Percentiles rank a stretch among this genome's conserved stretches.
These are phyloP conservation scores for Ramalina peruviana DNA, from an alignment of 495 filamentous ascomycete species.

Conservation along the genomic window DNA sequence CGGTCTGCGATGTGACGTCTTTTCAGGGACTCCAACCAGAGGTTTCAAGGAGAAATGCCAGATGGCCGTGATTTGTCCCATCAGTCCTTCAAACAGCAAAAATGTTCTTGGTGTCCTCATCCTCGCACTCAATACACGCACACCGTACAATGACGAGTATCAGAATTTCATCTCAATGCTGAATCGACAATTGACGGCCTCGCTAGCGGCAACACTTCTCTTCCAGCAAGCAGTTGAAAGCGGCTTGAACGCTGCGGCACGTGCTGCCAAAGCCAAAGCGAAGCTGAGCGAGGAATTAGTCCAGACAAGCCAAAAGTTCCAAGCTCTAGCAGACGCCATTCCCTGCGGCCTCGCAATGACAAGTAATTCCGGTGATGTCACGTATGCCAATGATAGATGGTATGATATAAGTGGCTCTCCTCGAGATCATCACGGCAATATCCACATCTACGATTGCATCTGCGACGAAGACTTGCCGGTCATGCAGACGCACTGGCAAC, in stretches of 20 bases:
- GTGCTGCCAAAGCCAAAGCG: slow-evolving; percentile 50
- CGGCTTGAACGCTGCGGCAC: slow-evolving; percentile 49
- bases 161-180: slow-evolving; percentile 53
- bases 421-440: too few species aligned
- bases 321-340: too few species aligned
- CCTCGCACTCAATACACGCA: slow-evolving; percentile 52
- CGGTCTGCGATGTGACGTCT: slow-evolving; percentile 39
- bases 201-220: slow-evolving; percentile 54
- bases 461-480: too few species aligned
- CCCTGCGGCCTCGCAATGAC: too few species aligned
- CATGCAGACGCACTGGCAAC: too few species aligned
- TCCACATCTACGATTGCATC: too few species aligned
- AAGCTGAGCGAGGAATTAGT: slow-evolving; percentile 53
- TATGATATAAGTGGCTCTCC: too few species aligned
- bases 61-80: slow-evolving; percentile 53
- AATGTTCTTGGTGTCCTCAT: slow-evolving; percentile 53
- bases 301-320: slow-evolving; percentile 20
- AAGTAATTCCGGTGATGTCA: too few species aligned
- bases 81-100: slow-evolving; percentile 52
- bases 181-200: slow-evolving; percentile 55
- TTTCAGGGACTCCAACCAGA: slow-evolving; percentile 46
- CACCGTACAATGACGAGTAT: slow-evolving; percentile 58
- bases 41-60: slow-evolving; percentile 49
- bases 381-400: too few species aligned
- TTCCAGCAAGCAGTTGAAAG: slow-evolving; percentile 61